Base-by-base conservation (phyloP, 2,329 filamentous ascomycete species). In the Sporothrix protearum region DNA sequence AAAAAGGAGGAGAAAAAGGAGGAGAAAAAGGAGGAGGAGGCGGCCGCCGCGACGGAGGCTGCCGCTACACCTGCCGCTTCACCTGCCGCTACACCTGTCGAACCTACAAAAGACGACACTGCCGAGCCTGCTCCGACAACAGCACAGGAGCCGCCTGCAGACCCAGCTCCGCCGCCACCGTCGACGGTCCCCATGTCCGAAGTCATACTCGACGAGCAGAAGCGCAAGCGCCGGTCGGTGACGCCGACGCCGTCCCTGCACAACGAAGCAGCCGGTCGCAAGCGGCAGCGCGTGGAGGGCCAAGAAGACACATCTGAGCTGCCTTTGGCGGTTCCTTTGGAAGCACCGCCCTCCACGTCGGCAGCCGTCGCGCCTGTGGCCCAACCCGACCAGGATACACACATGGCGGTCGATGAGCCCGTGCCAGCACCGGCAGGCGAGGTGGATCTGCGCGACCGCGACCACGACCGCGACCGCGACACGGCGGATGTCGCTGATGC, bases 171-270 rank as follows among this genome's bases (percentile, higher is more conserved):
- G 3, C 39, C 59, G n/a, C 51, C 70, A 5, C 22, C 53, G 1
- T 42, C 68, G 7, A 53, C 66, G 0, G 72, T 71, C 9, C 71
- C 73, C 30, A 16, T 64, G 8, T 36, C 68, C 22, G 75, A 76
- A 16, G 68, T 70, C 1, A n/a, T 69, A 1, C 73, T 64, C 16
- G 76, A 76, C 30, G 72, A 69, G 53, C 87, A 87, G 75, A 92
- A 90, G 79, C 85, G 90, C 73, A 92, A 91, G 79, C 87, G 89
- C 75, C 85, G 89, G 75, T 92, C 89, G 57, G 83, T 84, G 71
- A 91, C 85, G 71, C 90, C 89, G 47, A 82, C 85, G 25, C 86
- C 86, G 9, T 85, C 73, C 2, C 49, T 68, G 25, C 47, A 67
- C 33, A 47, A 36, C 10, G 73, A 73, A 1, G 71, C 45, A 8